phyloP scores from a whole-genome alignment of 495 filamentous ascomycete genomes.

The Pyrenopolyporus hunteri region DNA sequence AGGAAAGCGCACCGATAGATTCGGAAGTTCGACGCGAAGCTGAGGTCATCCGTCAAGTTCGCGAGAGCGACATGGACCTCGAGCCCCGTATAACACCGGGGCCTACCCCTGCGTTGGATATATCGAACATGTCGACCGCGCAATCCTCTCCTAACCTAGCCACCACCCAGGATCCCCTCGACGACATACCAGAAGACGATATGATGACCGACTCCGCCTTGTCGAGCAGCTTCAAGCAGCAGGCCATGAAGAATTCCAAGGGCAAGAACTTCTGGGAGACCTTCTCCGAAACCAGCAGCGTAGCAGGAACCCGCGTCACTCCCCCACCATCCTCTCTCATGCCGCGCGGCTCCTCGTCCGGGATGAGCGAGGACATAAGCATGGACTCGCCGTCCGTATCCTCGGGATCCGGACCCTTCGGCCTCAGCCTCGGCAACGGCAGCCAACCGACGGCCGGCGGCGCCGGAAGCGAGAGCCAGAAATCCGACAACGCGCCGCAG shows the following conservation, averaged over 20 bases:
- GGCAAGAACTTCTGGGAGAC: conserved; percentile 82
- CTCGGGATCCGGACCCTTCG: conserved; percentile 43
- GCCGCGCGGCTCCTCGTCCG: conserved; percentile 62
- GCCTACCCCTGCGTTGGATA: conserved; percentile 24
- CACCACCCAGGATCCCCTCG: conserved; percentile 53
- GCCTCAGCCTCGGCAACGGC: no score
- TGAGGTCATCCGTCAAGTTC: conserved; percentile 91
- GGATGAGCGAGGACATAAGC: conserved; percentile 73
- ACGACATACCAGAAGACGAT: conserved; percentile 65
- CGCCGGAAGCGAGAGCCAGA: conserved; percentile 31
- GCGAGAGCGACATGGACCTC: conserved; percentile 69
- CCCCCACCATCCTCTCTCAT: conserved; percentile 64
- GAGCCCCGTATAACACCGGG: conserved; percentile 45
- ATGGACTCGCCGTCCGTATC: conserved; percentile 76
- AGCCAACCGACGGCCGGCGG: conserved; percentile 14
- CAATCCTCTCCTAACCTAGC: conserved; percentile 57
- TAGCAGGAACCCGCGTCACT: conserved; percentile 64
- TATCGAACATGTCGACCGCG: conserved; percentile 51
- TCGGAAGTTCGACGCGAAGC: conserved; percentile 89
- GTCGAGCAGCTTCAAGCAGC: conserved; percentile 72
- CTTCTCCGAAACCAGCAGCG: conserved; percentile 63
- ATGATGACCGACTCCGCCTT: conserved; percentile 63
- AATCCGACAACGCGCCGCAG: conserved; percentile 52
- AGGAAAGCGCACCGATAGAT: conserved; percentile 86
- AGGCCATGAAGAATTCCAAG: conserved; percentile 71